Evolutionary conservation across 1,139 yeast genomes (phyloP).

Genomic region (Geotrichum candidum): DNA sequence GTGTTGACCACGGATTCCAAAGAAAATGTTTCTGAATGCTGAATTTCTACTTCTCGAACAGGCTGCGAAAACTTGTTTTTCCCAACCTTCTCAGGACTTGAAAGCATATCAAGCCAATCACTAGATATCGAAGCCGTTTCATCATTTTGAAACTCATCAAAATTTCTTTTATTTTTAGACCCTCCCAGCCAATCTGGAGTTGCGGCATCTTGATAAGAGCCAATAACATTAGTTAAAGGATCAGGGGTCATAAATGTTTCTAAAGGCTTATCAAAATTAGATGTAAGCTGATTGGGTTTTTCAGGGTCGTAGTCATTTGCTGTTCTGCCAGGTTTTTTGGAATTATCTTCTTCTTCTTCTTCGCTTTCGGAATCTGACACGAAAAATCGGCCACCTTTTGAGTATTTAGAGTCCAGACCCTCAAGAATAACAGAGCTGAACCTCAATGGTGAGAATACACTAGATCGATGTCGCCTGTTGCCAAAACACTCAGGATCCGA

Average conservation of each 20-base stretch:
- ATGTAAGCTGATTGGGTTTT: not conserved
- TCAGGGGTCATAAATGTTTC: conserved; percentile 14
- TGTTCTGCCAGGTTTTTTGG: conserved; percentile 7
- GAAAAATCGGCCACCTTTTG: conserved; percentile 79
- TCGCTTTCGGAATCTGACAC: conserved; percentile 37
- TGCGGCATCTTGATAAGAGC: conserved; percentile 9
- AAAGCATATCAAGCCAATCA: conserved; percentile 21
- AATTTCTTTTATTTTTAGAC: conserved; percentile 8
- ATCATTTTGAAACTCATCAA: conserved; percentile 1
- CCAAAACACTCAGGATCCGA: not conserved
- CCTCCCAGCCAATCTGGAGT: conserved; percentile 14
- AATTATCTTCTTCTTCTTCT: conserved; percentile 20
- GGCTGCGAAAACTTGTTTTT: not conserved
- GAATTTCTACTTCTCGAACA: conserved; percentile 9
- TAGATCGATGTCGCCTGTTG: conserved; percentile 43
- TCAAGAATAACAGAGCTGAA: conserved; percentile 74
- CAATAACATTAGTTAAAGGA: conserved; percentile 13
- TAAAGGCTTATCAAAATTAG: not conserved
- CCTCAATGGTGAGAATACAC: conserved; percentile 61
- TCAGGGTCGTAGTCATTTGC: conserved; percentile 12
- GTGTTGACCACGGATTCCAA: conserved; percentile 28
- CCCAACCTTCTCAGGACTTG: not conserved
- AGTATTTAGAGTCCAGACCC: conserved; percentile 74
- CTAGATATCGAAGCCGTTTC: conserved; percentile 9
- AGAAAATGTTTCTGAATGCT: conserved; percentile 20